Evolutionary conservation across 2,329 filamentous ascomycete species (phyloP).

Genomic region (Penicillium rolfsii): DNA sequence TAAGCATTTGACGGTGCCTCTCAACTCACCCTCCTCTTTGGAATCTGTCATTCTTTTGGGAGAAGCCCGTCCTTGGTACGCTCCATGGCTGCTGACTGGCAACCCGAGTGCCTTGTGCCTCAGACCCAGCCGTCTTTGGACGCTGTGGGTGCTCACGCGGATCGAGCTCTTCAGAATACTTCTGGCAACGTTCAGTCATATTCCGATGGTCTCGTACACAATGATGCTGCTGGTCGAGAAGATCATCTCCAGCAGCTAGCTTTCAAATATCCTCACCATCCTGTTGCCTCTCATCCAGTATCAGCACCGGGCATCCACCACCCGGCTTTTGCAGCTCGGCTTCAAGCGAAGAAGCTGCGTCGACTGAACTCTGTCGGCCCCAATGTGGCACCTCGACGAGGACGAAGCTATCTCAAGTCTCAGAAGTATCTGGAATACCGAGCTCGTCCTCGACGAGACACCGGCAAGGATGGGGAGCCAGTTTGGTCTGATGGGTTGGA

Average conservation of each 20-base stretch:
- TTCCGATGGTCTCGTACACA: conserved; percentile 37
- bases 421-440: conserved; percentile 51
- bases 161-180: conserved; percentile 46
- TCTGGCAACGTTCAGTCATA: conserved; percentile 51
- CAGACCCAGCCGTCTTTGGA: conserved; percentile 43
- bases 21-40: conserved; percentile 37
- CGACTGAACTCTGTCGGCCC: conserved; percentile 41
- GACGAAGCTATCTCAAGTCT: conserved; percentile 45
- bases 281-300: conserved; percentile 33
- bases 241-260: conserved; percentile 42
- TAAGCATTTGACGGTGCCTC: conserved; percentile 43
- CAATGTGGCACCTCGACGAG: conserved; percentile 32
- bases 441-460: conserved; percentile 47
- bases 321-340: conserved; percentile 36
- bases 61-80: conserved; percentile 39
- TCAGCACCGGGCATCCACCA: conserved; percentile 33
- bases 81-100: conserved; percentile 48
- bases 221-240: conserved; percentile 36
- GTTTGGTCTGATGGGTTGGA: conserved; percentile 53
- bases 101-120: conserved; percentile 45
- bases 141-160: conserved; percentile 40
- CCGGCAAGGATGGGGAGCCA: conserved; percentile 48
- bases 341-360: conserved; percentile 42
- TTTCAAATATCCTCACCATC: conserved; percentile 42
- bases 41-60: conserved; percentile 48